Percentiles rank a stretch among this genome's conserved stretches.
These are phyloP conservation scores for Crataegus laevigata DNA, from an alignment of 306 rosid species.

Conservation along the genomic window DNA sequence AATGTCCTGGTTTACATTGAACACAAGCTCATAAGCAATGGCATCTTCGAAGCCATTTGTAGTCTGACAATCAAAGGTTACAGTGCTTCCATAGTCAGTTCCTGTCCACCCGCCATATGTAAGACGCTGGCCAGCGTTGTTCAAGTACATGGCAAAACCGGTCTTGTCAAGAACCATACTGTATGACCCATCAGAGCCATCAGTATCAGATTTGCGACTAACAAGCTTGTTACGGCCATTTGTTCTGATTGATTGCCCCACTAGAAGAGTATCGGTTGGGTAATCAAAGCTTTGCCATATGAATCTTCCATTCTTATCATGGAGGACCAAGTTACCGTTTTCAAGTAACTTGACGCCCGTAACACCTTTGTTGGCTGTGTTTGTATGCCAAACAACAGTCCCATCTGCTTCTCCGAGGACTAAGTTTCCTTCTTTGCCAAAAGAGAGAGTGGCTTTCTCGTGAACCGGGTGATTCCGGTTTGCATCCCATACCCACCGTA, in stretches of 20 bases:
- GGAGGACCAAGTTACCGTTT: conserved; percentile 27
- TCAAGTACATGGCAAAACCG: conserved; percentile 21
- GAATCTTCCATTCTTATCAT: conserved; percentile 12
- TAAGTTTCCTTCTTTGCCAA: conserved; percentile 21
- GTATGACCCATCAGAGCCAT: conserved; percentile 22
- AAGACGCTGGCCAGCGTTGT: conserved; percentile 16
- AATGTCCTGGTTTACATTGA: background rate
- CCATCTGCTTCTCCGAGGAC: conserved; percentile 19
- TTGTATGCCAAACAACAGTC: conserved; percentile 28
- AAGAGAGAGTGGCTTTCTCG: conserved; percentile 26
- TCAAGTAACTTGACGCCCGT: conserved; percentile 14
- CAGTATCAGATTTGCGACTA: conserved; percentile 22
- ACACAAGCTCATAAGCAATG: conserved; percentile 21
- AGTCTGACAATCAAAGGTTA: conserved; percentile 3
- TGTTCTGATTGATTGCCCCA: conserved; percentile 16
- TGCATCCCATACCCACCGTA: conserved; percentile 39
- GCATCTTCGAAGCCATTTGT: background rate
- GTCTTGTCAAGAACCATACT: conserved; percentile 13
- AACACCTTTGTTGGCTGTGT: conserved; percentile 31
- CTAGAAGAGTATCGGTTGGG: conserved; percentile 22
- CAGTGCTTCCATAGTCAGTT: background rate
- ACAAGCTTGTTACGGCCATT: conserved; percentile 14
- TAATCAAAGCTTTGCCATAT: conserved; percentile 35
- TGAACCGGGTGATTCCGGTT: conserved; percentile 23
- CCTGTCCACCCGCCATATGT: conserved; percentile 27